Conservation (phyloP, 2,329 filamentous ascomycete species). For the Pseudocercospora fijiensis region DNA sequence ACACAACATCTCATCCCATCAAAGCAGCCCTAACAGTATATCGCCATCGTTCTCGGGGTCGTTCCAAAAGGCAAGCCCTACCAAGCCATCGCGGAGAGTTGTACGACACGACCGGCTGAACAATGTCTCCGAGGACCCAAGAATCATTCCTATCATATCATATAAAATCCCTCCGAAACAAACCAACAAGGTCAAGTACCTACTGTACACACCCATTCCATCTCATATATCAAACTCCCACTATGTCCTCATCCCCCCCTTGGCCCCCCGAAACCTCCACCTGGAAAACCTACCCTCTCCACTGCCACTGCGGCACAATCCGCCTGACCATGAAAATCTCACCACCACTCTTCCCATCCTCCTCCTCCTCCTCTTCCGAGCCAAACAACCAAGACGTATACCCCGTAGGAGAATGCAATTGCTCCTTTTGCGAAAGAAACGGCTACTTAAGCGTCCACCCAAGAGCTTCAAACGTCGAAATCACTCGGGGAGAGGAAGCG, state of each 20-base stretch:
- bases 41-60: constrained; percentile 1
- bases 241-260: constrained; percentile 7
- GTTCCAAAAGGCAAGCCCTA: neutral
- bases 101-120: neutral
- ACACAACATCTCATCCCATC: neutral
- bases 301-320: constrained; percentile 36
- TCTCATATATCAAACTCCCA: neutral
- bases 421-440: constrained; percentile 30
- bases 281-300: constrained; percentile 26
- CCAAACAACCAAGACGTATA: constrained; percentile 22
- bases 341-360: constrained; percentile 28
- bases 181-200: neutral
- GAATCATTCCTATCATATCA: neutral
- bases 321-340: constrained; percentile 30
- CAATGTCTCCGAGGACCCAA: neutral
- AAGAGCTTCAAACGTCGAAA: constrained; percentile 22
- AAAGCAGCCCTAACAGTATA: neutral
- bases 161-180: neutral
- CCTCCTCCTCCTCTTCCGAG: constrained; percentile 14
- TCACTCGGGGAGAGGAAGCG: constrained; percentile 26
- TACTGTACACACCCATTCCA: too few species aligned
- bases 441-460: constrained; percentile 29
- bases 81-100: neutral
- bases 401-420: constrained; percentile 28
- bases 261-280: constrained; percentile 24